These are phyloP conservation scores for Oryza longistaminata DNA, from an alignment of 176 grass and related monocot species.

Conservation along the genomic window DNA sequence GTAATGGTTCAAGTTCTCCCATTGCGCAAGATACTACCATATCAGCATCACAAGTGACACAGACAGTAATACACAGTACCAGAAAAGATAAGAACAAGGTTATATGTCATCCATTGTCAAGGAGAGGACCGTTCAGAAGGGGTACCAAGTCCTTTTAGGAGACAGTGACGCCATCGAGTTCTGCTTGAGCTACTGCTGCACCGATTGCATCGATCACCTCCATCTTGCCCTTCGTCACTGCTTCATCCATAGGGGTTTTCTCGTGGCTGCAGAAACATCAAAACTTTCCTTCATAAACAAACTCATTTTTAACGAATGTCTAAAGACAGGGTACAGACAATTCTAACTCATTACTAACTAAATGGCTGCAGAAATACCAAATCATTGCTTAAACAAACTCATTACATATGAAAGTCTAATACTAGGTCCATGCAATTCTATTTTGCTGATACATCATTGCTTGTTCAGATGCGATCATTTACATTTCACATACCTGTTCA, in stretches of 20 bases:
- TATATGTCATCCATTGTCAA: constrained; percentile 13
- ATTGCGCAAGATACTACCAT: neutral
- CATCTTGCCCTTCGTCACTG: constrained; percentile 73
- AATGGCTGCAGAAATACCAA: constrained; percentile 56
- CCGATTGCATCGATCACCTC: constrained; percentile 82
- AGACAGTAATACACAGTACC: neutral
- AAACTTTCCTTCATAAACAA: neutral
- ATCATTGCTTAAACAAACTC: neutral
- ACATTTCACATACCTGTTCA: constrained; percentile 70
- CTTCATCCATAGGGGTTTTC: constrained; percentile 93
- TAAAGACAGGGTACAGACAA: neutral
- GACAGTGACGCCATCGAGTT: constrained; percentile 63
- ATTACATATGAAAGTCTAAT: neutral
- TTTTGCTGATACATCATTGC: neutral
- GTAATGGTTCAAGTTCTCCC: neutral
- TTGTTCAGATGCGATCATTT: constrained; percentile 9
- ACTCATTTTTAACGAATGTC: neutral
- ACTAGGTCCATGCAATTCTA: neutral
- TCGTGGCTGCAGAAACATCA: constrained; percentile 66
- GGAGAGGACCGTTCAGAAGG: neutral
- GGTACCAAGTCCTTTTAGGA: constrained; percentile 44
- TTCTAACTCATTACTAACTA: neutral
- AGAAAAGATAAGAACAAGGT: constrained; percentile 9
- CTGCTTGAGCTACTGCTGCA: constrained; percentile 67
- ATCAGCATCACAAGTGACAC: constrained; percentile 2